phyloP scores from a whole-genome alignment of 2,329 filamentous ascomycete genomes.

The Penicillium polonicum region DNA sequence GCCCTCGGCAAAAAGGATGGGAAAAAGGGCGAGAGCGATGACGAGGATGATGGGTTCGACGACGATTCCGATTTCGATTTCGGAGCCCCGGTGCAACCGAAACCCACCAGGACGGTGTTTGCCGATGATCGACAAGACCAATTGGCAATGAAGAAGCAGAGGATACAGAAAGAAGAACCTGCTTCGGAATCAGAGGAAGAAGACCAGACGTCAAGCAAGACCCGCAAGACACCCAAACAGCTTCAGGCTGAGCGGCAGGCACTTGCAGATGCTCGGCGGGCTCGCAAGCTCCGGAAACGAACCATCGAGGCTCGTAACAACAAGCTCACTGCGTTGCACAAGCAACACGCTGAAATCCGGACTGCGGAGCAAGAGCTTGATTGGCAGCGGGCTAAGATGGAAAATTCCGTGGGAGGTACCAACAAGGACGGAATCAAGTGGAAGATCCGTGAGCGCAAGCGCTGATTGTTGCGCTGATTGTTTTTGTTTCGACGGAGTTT shows the following conservation, averaged over 20 bases:
- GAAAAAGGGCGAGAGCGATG: slow-evolving; percentile 23
- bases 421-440: slow-evolving; percentile 65
- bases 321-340: slow-evolving; percentile 54
- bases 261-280: slow-evolving; percentile 38
- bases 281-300: slow-evolving; percentile 50
- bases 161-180: slow-evolving; percentile 22
- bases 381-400: slow-evolving; percentile 61
- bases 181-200: slow-evolving; percentile 27
- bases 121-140: slow-evolving; percentile 41
- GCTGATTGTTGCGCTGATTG: slow-evolving; percentile 47
- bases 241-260: slow-evolving; percentile 44
- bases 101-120: slow-evolving; percentile 40
- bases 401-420: slow-evolving; percentile 57
- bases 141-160: slow-evolving; percentile 27
- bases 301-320: slow-evolving; percentile 49
- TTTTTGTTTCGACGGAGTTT: slow-evolving; percentile 7
- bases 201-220: slow-evolving; percentile 16
- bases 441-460: slow-evolving; percentile 63
- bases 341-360: slow-evolving; percentile 55
- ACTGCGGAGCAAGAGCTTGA: slow-evolving; percentile 58
- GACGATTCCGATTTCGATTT: slow-evolving; percentile 26
- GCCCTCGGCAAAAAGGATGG: slow-evolving; percentile 24
- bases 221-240: slow-evolving; percentile 45
- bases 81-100: slow-evolving; percentile 21
- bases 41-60: slow-evolving; percentile 26